Percentiles rank a stretch among this genome's conserved stretches.
Conservation (phyloP, 202 grass and related monocot species). For the Panicum hallii region DNA sequence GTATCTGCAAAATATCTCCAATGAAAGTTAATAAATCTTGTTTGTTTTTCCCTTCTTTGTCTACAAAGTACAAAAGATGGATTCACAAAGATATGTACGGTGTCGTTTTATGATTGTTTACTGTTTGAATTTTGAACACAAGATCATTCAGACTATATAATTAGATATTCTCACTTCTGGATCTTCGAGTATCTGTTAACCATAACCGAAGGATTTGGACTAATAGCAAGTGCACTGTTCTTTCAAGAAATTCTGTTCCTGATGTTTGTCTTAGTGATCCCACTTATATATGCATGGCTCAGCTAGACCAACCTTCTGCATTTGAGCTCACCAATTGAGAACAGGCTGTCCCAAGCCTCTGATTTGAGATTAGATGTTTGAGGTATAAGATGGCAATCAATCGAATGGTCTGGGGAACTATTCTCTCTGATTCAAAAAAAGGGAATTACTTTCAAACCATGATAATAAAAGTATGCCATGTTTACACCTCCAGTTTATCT, state of each 20-base stretch:
- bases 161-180: background rate
- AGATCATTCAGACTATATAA: background rate
- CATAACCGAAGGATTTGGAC: background rate
- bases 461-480: background rate
- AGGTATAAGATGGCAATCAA: background rate
- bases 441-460: background rate
- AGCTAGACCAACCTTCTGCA: background rate
- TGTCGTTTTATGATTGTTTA: background rate
- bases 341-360: background rate
- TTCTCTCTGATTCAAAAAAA: background rate
- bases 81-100: background rate
- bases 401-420: background rate
- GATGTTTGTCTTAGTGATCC: background rate
- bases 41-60: background rate
- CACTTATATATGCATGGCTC: background rate
- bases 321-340: background rate
- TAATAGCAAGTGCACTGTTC: background rate
- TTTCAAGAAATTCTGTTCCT: background rate
- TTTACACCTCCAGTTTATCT: background rate
- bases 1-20: constrained; percentile 11
- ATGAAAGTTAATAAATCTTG: background rate
- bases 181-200: background rate
- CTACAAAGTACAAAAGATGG: background rate
- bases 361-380: background rate
- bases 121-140: background rate